Base-by-base conservation (phyloP, 768 basidiomycete genomes). In the Suillus decipiens region DNA sequence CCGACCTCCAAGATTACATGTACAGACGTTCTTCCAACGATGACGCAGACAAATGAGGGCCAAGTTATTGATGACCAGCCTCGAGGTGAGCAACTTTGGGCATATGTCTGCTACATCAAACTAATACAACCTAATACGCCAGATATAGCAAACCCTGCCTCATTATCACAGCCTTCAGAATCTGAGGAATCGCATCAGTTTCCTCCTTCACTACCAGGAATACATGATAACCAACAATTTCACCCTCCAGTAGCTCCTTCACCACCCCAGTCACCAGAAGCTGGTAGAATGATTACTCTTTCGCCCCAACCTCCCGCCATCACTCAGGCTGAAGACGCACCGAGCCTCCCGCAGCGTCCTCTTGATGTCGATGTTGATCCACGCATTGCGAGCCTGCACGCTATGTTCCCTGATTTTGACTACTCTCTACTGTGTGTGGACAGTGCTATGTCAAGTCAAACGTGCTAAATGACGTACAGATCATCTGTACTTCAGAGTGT, bases 331-430 rank as follows among this genome's bases (percentile, higher is more conserved):
- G 41, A 62, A 6, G 24, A 19, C 24, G 19, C 17, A 1, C 39
- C 56, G 28, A 9, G 24, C 24, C 17, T 41, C 3, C 56, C 56
- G 24, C 56, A 57, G 39, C 56, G 56, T 57, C 24, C 39, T 41
- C 24, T 63, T 19, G 47, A 2, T 5, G 51, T 62, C 28, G 37
- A 34, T 8, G 34, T 36, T 1, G 73, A 89, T 74, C 82, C 86
- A 1, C 77, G 79, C n/a, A 74, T 89, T 50, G 78, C 82, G 11
- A 76, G 78, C 0, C 78, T 93, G 54, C 83, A 82, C 53, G 83
- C 81, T 9, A 88, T 93, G 81, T 93, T 93, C 73, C 92, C 92
- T 7, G 88, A 89, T 73, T 92, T 92, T 68, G 92, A 94, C 64
- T 84, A 87, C 57, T 70, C 80, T n/a, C 78, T 93, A 57, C 76